Conservation (phyloP, 352 stramenopile species). For the Phytophthora colocasiae region DNA sequence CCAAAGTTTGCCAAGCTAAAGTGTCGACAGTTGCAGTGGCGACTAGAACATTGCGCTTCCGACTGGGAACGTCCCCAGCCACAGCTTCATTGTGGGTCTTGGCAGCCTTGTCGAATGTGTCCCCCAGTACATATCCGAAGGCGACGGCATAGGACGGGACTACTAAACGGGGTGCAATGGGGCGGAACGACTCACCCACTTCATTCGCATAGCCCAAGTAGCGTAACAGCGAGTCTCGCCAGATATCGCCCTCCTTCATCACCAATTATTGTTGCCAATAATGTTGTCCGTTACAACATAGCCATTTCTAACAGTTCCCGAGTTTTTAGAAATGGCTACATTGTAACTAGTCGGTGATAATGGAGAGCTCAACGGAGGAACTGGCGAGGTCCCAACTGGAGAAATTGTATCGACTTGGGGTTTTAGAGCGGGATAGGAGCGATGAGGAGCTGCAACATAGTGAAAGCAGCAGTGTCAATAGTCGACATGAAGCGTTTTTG, state of each 20-base stretch:
- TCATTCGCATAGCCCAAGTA: constrained; percentile 93
- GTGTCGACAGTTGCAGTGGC: constrained; percentile 66
- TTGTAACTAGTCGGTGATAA: constrained; percentile 15
- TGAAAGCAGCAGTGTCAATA: constrained; percentile 12
- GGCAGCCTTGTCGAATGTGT: constrained; percentile 82
- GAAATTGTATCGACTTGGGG: constrained; percentile 54
- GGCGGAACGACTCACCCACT: constrained; percentile 87
- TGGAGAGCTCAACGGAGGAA: constrained; percentile 34
- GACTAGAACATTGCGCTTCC: constrained; percentile 45
- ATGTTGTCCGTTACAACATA: background rate
- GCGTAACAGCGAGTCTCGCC: constrained; percentile 86
- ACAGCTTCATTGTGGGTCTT: constrained; percentile 47
- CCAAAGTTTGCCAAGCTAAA: constrained; percentile 86
- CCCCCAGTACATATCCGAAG: constrained; percentile 86
- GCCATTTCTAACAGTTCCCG: background rate
- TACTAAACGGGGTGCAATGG: constrained; percentile 74
- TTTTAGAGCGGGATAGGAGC: constrained; percentile 42
- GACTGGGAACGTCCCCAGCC: constrained; percentile 24
- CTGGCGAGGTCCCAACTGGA: constrained; percentile 59
- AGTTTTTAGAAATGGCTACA: constrained; percentile 18
- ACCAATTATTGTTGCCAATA: background rate
- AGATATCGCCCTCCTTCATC: constrained; percentile 56
- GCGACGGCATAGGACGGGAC: constrained; percentile 80
- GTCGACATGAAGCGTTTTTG: constrained; percentile 28
- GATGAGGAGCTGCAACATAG: constrained; percentile 31